Evolutionary conservation across 352 stramenopile genomes (phyloP).

Genomic region (Pythium myriotylum): DNA sequence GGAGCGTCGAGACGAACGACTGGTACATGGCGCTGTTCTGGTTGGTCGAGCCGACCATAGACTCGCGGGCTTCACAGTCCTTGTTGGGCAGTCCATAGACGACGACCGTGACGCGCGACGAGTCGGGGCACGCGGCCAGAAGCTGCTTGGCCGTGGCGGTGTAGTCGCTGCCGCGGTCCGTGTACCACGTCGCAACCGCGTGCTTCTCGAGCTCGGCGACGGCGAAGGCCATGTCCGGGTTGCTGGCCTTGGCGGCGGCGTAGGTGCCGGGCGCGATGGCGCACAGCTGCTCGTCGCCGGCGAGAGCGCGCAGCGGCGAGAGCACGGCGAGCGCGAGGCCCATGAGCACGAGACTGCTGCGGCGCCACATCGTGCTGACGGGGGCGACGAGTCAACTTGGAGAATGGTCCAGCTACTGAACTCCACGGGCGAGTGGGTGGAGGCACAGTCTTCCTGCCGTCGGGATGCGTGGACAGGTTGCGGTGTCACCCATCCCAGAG

Average conservation of each 20-base stretch:
- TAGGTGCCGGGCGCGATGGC: slow-evolving; percentile 55
- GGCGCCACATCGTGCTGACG: slow-evolving; percentile 7
- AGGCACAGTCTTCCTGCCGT: neutral
- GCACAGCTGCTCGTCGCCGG: slow-evolving; percentile 47
- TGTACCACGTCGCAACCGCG: slow-evolving; percentile 60
- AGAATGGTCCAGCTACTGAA: neutral
- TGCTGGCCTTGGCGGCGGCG: slow-evolving; percentile 42
- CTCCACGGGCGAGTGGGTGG: neutral
- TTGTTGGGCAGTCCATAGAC: slow-evolving; percentile 80
- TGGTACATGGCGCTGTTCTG: slow-evolving; percentile 47
- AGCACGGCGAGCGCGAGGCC: slow-evolving; percentile 24
- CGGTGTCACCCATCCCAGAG: too few species aligned
- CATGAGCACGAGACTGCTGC: neutral
- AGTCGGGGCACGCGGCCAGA: slow-evolving; percentile 37
- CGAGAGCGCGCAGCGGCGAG: neutral
- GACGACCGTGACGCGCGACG: slow-evolving; percentile 51
- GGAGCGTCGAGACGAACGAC: slow-evolving; percentile 46
- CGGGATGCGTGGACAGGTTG: slow-evolving; percentile 2
- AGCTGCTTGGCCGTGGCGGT: slow-evolving; percentile 32
- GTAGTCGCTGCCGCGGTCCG: slow-evolving; percentile 47
- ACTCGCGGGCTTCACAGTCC: slow-evolving; percentile 60
- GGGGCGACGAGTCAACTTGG: neutral
- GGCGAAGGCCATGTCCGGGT: slow-evolving; percentile 56
- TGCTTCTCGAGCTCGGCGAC: slow-evolving; percentile 60
- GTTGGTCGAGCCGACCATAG: slow-evolving; percentile 35